A percentile compares a stretch with the other conserved stretches of the same genome.
These are phyloP conservation scores for Dunaliella primolecta DNA, from an alignment of 139 green algal genomes.

Conservation along the genomic window DNA sequence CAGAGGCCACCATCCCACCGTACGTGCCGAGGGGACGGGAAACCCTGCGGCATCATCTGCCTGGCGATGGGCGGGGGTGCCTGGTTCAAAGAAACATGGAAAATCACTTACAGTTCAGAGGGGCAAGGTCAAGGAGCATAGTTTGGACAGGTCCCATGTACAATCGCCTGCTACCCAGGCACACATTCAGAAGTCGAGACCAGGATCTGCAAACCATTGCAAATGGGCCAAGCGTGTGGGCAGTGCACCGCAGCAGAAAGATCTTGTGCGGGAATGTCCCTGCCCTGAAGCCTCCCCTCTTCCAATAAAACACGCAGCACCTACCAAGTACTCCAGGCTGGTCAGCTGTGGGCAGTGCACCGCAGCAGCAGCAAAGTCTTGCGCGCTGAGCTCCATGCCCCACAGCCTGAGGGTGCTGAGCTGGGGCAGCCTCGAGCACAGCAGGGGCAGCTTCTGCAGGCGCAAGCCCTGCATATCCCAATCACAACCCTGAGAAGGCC, in stretches of 20 bases:
- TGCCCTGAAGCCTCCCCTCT: no score
- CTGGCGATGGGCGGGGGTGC: not conserved
- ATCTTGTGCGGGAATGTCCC: no score
- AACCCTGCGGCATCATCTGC: not conserved
- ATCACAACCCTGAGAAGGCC: no score
- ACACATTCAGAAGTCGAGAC: not conserved
- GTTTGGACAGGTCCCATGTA: not conserved
- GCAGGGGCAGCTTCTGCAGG: not conserved
- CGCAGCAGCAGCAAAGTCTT: not conserved
- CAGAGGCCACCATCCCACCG: not conserved
- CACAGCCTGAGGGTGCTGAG: not conserved
- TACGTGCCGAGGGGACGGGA: not conserved
- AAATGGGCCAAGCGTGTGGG: no score
- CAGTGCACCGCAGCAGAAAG: no score
- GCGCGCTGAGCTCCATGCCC: not conserved
- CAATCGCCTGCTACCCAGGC: not conserved
- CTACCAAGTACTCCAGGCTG: not conserved
- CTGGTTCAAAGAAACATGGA: not conserved
- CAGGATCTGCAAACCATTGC: not conserved
- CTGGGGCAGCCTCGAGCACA: not conserved
- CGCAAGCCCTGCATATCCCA: not conserved
- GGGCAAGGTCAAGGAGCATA: not conserved
- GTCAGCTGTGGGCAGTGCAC: not conserved
- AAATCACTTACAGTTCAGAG: not conserved
- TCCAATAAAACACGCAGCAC: not conserved